Percentiles rank a stretch among this genome's conserved stretches.
Evolutionary conservation across 768 basidiomycete genomes (phyloP).

Genomic region (Phlegmacium glaucopus): DNA sequence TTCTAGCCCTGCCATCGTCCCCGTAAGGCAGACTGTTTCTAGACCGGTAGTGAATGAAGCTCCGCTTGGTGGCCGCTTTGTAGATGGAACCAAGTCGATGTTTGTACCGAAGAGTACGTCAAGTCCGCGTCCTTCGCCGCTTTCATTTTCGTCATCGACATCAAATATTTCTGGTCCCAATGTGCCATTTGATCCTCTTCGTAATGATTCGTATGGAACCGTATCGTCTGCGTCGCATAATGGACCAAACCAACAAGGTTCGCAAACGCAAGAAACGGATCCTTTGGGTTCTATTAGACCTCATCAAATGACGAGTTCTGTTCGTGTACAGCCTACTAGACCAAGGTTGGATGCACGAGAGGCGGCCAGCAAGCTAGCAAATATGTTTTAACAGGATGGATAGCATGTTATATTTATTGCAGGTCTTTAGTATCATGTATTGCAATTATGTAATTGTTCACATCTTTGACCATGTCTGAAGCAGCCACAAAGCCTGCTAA

Average conservation of each 20-base stretch:
- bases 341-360: slow-evolving; percentile 80
- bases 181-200: slow-evolving; percentile 33
- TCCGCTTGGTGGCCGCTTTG: slow-evolving; percentile 61
- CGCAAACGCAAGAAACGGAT: slow-evolving; percentile 41
- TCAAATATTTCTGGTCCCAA: slow-evolving; percentile 21
- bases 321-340: slow-evolving; percentile 68
- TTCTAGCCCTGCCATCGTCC: slow-evolving; percentile 35
- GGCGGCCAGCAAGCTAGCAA: slow-evolving; percentile 87
- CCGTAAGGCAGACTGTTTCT: slow-evolving; percentile 24
- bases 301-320: slow-evolving; percentile 67
- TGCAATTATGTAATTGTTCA: neutral
- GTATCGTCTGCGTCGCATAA: slow-evolving; percentile 30
- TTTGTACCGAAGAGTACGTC: slow-evolving; percentile 51
- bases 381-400: slow-evolving; percentile 60
- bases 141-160: slow-evolving; percentile 33
- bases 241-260: slow-evolving; percentile 17
- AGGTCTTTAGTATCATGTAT: slow-evolving; percentile 2
- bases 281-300: slow-evolving; percentile 62
- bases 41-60: slow-evolving; percentile 36
- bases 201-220: slow-evolving; percentile 29
- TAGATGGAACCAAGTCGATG: slow-evolving; percentile 81
- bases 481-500: slow-evolving; percentile 2
- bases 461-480: neutral
- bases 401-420: neutral
- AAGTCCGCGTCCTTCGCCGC: slow-evolving; percentile 29